Evolutionary conservation across 2,329 filamentous ascomycete genomes (phyloP).

Genomic region (Fusarium avenaceum): DNA sequence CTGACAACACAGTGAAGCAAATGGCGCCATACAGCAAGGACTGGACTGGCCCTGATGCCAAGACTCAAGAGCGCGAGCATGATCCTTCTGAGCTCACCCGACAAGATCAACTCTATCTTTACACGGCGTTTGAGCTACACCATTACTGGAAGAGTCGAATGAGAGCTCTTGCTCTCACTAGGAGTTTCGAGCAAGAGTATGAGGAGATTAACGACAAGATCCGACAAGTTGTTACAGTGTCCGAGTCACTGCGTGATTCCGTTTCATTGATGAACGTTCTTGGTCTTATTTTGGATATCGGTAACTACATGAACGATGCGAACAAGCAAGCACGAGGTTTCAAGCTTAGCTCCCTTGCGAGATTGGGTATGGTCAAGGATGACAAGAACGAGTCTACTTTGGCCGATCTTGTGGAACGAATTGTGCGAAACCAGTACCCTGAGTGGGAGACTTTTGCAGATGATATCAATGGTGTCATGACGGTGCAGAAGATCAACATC

Average conservation of each 20-base stretch:
- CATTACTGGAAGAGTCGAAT: constrained; percentile 99
- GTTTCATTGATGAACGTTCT: constrained; percentile 96
- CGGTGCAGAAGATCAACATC: constrained; percentile 91
- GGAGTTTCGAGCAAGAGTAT: constrained; percentile 88
- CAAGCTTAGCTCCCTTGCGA: constrained; percentile 94
- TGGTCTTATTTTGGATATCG: constrained; percentile 95
- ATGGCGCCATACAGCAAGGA: constrained; percentile 97
- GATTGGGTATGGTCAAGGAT: constrained; percentile 97
- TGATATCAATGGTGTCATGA: constrained; percentile 84
- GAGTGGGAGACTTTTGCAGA: constrained; percentile 92
- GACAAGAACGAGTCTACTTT: constrained; percentile 98
- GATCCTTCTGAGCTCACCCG: constrained; percentile 90
- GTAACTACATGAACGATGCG: constrained; percentile 99
- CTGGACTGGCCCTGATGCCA: constrained; percentile 90
- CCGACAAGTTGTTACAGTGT: constrained; percentile 85
- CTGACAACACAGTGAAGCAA: constrained; percentile 89
- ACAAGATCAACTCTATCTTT: constrained; percentile 95
- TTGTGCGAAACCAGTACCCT: constrained; percentile 95
- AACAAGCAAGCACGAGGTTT: constrained; percentile 99
- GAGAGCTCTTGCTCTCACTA: constrained; percentile 87
- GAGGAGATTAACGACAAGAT: constrained; percentile 91
- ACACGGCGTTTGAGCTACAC: constrained; percentile 92
- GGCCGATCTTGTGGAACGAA: constrained; percentile 94
- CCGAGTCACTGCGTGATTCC: constrained; percentile 90
- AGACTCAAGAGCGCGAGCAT: constrained; percentile 81